Percentiles rank a stretch among this genome's conserved stretches.
Conservation (phyloP, 2,329 filamentous ascomycete species). For the Colletotrichum tanaceti region DNA sequence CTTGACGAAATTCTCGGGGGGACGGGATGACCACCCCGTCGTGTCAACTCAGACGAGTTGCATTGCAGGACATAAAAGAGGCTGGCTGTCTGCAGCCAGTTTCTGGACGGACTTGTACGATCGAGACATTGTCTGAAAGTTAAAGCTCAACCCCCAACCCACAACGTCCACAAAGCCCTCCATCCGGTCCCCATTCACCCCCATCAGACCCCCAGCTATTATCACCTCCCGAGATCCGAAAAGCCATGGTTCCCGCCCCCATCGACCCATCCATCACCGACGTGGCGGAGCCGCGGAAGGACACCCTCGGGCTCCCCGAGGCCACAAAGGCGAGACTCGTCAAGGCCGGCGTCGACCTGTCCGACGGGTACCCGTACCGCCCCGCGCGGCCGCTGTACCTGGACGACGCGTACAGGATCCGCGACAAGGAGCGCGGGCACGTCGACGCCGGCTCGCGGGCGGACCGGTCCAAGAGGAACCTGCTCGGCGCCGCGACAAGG, state of each 20-base stretch:
- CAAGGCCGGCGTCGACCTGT: slow-evolving; percentile 77
- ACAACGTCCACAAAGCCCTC: background rate
- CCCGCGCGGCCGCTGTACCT: slow-evolving; percentile 75
- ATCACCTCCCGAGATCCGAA: too few species aligned
- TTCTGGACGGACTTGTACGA: rapidly evolving
- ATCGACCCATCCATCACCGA: slow-evolving; percentile 73
- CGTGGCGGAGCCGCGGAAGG: slow-evolving; percentile 70
- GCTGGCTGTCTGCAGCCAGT: background rate
- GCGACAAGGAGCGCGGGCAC: slow-evolving; percentile 66
- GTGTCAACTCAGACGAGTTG: background rate
- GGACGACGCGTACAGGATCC: slow-evolving; percentile 75
- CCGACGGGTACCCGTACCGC: slow-evolving; percentile 77
- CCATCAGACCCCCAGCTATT: too few species aligned
- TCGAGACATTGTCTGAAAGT: background rate
- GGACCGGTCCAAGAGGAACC: slow-evolving; percentile 70
- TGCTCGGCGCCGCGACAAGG: slow-evolving; percentile 71
- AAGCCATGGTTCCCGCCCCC: slow-evolving; percentile 65
- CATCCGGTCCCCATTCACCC: background rate
- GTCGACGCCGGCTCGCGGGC: slow-evolving; percentile 73
- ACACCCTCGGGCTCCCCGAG: slow-evolving; percentile 71
- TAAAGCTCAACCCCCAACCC: too few species aligned
- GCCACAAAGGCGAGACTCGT: slow-evolving; percentile 68
- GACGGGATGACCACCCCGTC: background rate
- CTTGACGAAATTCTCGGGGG: background rate
- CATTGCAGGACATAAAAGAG: background rate